These are phyloP conservation scores for Geotrichum ghanense DNA, from an alignment of 805 yeast genomes.

Conservation along the genomic window DNA sequence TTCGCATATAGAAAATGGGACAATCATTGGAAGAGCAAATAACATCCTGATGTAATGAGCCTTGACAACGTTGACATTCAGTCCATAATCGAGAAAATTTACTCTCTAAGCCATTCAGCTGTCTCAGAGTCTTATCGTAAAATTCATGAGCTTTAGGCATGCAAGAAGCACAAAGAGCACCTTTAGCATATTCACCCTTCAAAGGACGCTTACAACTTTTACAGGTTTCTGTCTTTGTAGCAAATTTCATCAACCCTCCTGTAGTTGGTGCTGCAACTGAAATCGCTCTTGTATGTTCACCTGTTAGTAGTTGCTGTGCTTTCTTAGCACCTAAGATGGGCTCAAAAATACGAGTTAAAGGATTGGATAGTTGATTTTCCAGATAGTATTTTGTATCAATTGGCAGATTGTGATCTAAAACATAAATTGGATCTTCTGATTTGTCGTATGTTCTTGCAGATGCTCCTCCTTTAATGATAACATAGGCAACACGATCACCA, in stretches of 20 bases:
- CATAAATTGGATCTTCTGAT: slow-evolving; percentile 93
- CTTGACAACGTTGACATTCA: slow-evolving; percentile 96
- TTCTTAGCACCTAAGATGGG: slow-evolving; percentile 84
- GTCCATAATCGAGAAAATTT: slow-evolving; percentile 91
- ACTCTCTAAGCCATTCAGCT: slow-evolving; percentile 67
- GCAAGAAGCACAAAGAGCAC: slow-evolving; percentile 78
- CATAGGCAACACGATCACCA: slow-evolving; percentile 98
- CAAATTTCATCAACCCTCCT: slow-evolving; percentile 87
- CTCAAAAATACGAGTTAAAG: slow-evolving; percentile 84
- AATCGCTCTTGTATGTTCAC: slow-evolving; percentile 74
- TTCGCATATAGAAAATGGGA: slow-evolving; percentile 95
- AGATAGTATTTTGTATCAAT: slow-evolving; percentile 90
- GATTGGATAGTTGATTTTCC: slow-evolving; percentile 87
- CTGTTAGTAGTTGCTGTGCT: slow-evolving; percentile 69
- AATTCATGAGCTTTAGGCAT: slow-evolving; percentile 58
- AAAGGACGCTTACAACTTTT: slow-evolving; percentile 77
- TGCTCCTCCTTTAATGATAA: slow-evolving; percentile 70
- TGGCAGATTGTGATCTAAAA: slow-evolving; percentile 81
- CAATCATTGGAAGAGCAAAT: slow-evolving; percentile 92
- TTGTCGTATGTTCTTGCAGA: slow-evolving; percentile 83
- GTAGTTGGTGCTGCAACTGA: slow-evolving; percentile 56
- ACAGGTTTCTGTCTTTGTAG: slow-evolving; percentile 80
- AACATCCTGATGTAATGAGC: slow-evolving; percentile 90
- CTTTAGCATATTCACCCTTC: slow-evolving; percentile 37
- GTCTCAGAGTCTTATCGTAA: slow-evolving; percentile 71